Evolutionary conservation across 2,329 filamentous ascomycete genomes (phyloP).

Genomic region (Corniculantispora saksenae): DNA sequence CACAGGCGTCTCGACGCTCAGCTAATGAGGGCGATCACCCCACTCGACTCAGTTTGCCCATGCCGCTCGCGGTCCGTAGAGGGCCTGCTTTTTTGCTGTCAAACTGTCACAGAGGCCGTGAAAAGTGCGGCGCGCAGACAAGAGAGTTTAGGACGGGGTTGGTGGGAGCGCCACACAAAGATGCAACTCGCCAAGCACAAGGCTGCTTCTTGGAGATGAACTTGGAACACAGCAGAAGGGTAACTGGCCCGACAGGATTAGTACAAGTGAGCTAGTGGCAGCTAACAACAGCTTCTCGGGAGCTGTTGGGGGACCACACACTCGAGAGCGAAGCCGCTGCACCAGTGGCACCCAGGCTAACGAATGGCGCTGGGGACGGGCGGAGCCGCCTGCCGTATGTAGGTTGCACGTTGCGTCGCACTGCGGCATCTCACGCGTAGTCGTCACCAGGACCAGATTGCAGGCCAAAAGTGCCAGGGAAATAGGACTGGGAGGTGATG

Average conservation of each 20-base stretch:
- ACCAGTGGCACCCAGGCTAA: not conserved
- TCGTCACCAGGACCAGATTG: not conserved
- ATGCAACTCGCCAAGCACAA: not conserved
- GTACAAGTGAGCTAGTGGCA: not conserved
- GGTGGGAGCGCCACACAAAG: not conserved
- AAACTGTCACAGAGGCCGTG: not conserved
- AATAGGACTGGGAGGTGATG: not conserved
- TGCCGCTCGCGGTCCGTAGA: not conserved
- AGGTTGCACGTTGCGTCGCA: slow-evolving; percentile 5
- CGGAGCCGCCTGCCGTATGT: not conserved
- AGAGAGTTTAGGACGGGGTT: not conserved
- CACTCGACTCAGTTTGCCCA: not conserved
- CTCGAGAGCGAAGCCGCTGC: not conserved
- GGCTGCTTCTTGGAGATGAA: not conserved
- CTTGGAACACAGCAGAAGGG: not conserved
- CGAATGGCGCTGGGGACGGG: not conserved
- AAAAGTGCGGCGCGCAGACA: not conserved
- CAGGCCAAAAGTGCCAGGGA: not conserved
- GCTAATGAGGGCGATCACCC: not conserved
- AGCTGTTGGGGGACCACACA: not conserved
- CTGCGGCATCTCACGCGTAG: slow-evolving; percentile 2
- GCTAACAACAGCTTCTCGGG: not conserved
- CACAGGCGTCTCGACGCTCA: not conserved
- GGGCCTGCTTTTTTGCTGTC: not conserved
- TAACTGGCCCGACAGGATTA: no score